A percentile compares a stretch with the other conserved stretches of the same genome.
These are phyloP conservation scores for Daldinia childiae DNA, from an alignment of 495 filamentous ascomycete genomes.

Conservation along the genomic window DNA sequence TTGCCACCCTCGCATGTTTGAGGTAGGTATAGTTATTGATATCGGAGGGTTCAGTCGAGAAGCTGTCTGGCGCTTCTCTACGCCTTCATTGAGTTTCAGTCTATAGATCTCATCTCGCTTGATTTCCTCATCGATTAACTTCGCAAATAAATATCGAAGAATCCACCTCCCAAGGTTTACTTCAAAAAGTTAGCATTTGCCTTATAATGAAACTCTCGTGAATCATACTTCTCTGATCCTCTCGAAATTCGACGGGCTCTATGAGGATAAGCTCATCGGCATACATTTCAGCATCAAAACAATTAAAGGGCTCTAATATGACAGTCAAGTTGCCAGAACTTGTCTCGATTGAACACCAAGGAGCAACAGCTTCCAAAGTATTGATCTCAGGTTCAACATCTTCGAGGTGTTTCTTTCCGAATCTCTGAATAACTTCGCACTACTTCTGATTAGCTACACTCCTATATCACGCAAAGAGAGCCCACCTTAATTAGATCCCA, in stretches of 20 bases:
- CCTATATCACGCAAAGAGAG: constrained; percentile 2
- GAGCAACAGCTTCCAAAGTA: constrained; percentile 85
- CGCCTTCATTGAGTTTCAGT: constrained; percentile 67
- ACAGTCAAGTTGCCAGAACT: constrained; percentile 90
- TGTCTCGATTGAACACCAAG: constrained; percentile 95
- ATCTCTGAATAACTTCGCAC: constrained; percentile 85
- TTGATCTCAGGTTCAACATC: constrained; percentile 90
- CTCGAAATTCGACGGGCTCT: constrained; percentile 79
- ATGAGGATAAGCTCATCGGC: constrained; percentile 82
- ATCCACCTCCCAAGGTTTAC: constrained; percentile 99
- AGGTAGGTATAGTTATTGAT: constrained; percentile 75
- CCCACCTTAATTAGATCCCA: constrained; percentile 90
- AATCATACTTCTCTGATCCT: constrained; percentile 90
- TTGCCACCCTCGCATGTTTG: constrained; percentile 61
- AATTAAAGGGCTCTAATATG: constrained; percentile 91
- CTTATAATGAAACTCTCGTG: neutral
- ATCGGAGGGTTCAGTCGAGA: constrained; percentile 66
- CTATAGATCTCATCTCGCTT: constrained; percentile 79
- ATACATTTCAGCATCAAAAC: constrained; percentile 98
- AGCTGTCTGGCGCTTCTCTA: constrained; percentile 63
- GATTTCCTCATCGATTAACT: constrained; percentile 89
- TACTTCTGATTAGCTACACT: constrained; percentile 48
- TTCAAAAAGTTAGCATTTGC: constrained; percentile 47
- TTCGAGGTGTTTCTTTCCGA: constrained; percentile 92
- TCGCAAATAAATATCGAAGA: constrained; percentile 88